These are phyloP conservation scores for Myriosclerotinia curreyana DNA, from an alignment of 2,329 filamentous ascomycete species.

Conservation along the genomic window DNA sequence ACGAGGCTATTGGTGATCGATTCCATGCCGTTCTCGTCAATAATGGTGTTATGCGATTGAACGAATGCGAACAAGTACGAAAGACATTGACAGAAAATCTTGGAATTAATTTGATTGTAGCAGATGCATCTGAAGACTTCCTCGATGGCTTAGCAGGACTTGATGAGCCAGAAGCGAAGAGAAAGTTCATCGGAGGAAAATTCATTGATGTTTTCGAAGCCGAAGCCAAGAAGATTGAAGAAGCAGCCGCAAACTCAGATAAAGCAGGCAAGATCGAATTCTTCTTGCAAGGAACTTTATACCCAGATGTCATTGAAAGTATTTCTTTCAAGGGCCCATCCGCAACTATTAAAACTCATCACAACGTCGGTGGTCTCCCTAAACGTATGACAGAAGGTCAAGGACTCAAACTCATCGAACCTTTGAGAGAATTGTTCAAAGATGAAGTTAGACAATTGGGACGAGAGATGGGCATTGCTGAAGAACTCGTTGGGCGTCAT, in stretches of 20 bases:
- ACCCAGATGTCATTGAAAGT: constrained; percentile 59
- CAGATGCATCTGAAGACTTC: constrained; percentile 76
- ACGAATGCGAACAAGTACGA: constrained; percentile 81
- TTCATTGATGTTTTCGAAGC: constrained; percentile 83
- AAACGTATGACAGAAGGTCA: constrained; percentile 51
- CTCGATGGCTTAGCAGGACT: constrained; percentile 73
- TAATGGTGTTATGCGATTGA: constrained; percentile 78
- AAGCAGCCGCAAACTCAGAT: constrained; percentile 62
- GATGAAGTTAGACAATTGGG: constrained; percentile 74
- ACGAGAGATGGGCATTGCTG: constrained; percentile 64
- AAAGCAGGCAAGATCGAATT: constrained; percentile 75
- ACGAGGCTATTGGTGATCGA: constrained; percentile 78
- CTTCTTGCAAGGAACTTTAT: constrained; percentile 78
- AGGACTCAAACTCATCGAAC: constrained; percentile 69
- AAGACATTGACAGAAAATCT: constrained; percentile 74
- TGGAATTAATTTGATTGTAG: constrained; percentile 85
- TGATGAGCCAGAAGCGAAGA: constrained; percentile 77
- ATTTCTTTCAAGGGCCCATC: constrained; percentile 71
- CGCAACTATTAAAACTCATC: constrained; percentile 71
- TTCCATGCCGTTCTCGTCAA: constrained; percentile 81
- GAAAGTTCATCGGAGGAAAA: constrained; percentile 80
- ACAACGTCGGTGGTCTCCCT: constrained; percentile 66
- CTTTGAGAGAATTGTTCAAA: constrained; percentile 77
- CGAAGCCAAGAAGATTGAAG: constrained; percentile 72
- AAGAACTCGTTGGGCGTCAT: constrained; percentile 75